Evolutionary conservation across 257 asterid genomes (phyloP), one percentile per base, ranked within the genome.

Genomic region (Petunia axillaris): DNA sequence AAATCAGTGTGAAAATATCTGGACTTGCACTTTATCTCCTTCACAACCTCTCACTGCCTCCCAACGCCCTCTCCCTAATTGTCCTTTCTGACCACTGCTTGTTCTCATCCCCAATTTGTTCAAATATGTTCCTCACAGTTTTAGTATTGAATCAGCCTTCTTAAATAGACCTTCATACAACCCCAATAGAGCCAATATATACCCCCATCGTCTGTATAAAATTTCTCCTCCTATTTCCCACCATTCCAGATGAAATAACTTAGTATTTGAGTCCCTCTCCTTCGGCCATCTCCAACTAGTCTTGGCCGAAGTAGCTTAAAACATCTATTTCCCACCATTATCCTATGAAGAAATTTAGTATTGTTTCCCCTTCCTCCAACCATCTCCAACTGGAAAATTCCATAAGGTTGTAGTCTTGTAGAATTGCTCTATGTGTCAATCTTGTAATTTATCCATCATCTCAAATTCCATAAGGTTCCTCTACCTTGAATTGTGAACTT

Each of bases 401-500:
- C 25, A 70, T 70, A 8, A 44, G 58, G 58, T 70, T 68, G n/a
- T 44, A 1, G 76, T 43, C 44, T 46, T 46, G 41, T 44, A 1
- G 76, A 70, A 70, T 46, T 46, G 41, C 58, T 46, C 8, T 67
- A 4, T 44, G 55, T n/a, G 55, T 46, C 38, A 67, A 67, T 67
- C 55, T 67, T 43, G 53, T n/a, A 67, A n/a, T 67, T 67, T 43
- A 54, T 67, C 53, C 55, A 41, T 54, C 41, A 67, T 67, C 37
- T 43, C 55, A 43, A 67, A 67, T 67, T 43, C 55, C 76, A 43
- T 3, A 14, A 67, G 55, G 55, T 43, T 67, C 52, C 76, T 43
- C 55, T n/a, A 67, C 44, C 58, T 46, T 70, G 76, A 46, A 70
- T 44, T 44, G 16, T 46, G 76, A 16, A 70, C 41, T 70, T 70